Evolutionary conservation across 129 eudicot species (phyloP).

Genomic region (Ambrosia artemisiifolia): DNA sequence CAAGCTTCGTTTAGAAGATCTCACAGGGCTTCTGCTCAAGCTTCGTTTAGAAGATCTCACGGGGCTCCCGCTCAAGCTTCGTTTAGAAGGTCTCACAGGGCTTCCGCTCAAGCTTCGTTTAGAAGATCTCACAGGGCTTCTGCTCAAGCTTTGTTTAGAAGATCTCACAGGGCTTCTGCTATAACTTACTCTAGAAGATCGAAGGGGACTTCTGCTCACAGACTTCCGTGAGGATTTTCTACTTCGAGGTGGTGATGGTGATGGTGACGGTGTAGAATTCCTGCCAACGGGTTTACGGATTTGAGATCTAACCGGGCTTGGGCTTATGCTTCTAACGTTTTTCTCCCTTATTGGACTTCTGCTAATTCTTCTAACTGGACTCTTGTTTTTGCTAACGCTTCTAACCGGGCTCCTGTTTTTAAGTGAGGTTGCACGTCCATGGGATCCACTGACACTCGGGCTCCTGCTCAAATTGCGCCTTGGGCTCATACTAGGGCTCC

Average conservation of each 20-base stretch:
- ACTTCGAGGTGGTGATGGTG: conserved; percentile 69
- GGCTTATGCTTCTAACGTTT: conserved; percentile 41
- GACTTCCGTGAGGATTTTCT: conserved; percentile 49
- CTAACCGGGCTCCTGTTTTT: conserved; percentile 50
- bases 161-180: conserved; percentile 61
- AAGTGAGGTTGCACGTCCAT: conserved; percentile 28
- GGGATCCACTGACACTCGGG: conserved; percentile 58
- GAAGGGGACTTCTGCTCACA: conserved; percentile 68
- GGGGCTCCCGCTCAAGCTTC: conserved; percentile 50
- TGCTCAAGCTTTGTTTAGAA: no score
- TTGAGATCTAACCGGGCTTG: conserved; percentile 33
- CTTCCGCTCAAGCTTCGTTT: no score
- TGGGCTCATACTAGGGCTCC: conserved; percentile 52
- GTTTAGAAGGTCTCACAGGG: conserved; percentile 43
- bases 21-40: conserved; percentile 78
- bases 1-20: conserved; percentile 59
- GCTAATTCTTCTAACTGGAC: conserved; percentile 50
- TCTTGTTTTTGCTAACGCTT: conserved; percentile 50
- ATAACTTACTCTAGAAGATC: conserved; percentile 53
- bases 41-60: conserved; percentile 64
- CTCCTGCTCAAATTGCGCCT: conserved; percentile 47
- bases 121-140: no score
- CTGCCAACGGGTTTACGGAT: conserved; percentile 37
- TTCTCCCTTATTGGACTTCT: conserved; percentile 54
- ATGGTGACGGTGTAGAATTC: conserved; percentile 54